A percentile compares a stretch with the other conserved stretches of the same genome.
Evolutionary conservation across 139 green algal species (phyloP).

Genomic region (Haematococcus sp.): DNA sequence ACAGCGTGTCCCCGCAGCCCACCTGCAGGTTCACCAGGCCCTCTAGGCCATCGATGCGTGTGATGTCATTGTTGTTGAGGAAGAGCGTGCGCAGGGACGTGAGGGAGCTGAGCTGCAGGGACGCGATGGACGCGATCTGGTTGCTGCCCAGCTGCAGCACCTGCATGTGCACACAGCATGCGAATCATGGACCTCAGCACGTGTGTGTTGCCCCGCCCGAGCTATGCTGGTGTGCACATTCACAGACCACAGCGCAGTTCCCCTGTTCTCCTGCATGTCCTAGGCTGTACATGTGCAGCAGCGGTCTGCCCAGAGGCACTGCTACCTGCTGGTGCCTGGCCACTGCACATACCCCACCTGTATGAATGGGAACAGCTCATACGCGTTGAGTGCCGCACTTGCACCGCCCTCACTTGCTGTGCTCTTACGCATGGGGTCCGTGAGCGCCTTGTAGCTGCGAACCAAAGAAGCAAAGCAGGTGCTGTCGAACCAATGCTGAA

Average conservation of each 20-base stretch:
- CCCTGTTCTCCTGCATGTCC: background rate
- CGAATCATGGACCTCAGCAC: background rate
- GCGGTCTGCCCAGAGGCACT: no score
- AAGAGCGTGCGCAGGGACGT: constrained; percentile 51
- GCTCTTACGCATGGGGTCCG: background rate
- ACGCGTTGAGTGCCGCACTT: background rate
- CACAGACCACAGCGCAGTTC: background rate
- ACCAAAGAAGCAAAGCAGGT: no score
- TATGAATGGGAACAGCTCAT: background rate
- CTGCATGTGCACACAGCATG: constrained; percentile 22
- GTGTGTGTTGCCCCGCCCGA: background rate
- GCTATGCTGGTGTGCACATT: background rate
- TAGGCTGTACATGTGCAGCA: background rate
- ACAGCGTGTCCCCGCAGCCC: background rate
- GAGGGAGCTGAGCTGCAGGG: constrained; percentile 41
- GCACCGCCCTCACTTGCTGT: background rate
- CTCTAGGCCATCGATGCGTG: constrained; percentile 57
- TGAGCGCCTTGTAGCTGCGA: constrained; percentile 1
- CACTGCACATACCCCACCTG: no score
- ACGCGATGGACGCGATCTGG: constrained; percentile 41
- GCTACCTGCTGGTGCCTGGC: no score
- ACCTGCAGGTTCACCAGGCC: constrained; percentile 53
- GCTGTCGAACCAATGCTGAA: no score
- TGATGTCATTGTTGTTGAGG: constrained; percentile 68
- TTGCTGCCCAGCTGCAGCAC: constrained; percentile 56